These are phyloP conservation scores for Globisporangium canariense DNA, from an alignment of 352 stramenopile species.

Conservation along the genomic window DNA sequence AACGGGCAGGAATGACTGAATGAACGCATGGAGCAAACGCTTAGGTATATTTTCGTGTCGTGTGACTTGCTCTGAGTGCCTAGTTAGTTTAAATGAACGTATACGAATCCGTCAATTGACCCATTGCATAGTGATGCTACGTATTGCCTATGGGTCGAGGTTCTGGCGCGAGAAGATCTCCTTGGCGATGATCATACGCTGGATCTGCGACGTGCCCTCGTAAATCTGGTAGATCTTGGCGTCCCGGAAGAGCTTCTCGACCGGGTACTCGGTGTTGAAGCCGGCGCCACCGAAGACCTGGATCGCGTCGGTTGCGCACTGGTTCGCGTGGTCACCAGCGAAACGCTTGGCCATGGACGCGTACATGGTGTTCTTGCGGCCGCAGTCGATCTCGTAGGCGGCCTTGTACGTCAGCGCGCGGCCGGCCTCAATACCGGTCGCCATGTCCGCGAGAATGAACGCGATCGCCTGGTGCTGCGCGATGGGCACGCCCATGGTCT, in stretches of 20 bases:
- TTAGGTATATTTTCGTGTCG: not conserved
- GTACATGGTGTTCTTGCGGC: slow-evolving; percentile 87
- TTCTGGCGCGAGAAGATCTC: slow-evolving; percentile 74
- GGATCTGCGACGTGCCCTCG: slow-evolving; percentile 90
- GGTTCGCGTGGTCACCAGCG: slow-evolving; percentile 83
- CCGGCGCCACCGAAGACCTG: slow-evolving; percentile 90
- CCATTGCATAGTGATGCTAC: not conserved
- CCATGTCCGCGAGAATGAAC: slow-evolving; percentile 91
- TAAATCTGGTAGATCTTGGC: slow-evolving; percentile 93
- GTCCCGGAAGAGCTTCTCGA: slow-evolving; percentile 92
- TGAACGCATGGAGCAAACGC: not conserved
- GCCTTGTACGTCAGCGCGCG: slow-evolving; percentile 87
- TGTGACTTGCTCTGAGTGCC: not conserved
- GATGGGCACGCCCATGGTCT: slow-evolving; percentile 86
- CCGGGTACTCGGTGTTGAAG: slow-evolving; percentile 91
- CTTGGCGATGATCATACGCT: slow-evolving; percentile 89
- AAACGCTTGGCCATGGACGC: slow-evolving; percentile 91
- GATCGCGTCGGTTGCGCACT: slow-evolving; percentile 84
- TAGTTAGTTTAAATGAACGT: slow-evolving; percentile 6
- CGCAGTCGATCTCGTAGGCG: slow-evolving; percentile 87
- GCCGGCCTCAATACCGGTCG: slow-evolving; percentile 85
- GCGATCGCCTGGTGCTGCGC: slow-evolving; percentile 85
- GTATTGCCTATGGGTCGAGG: slow-evolving; percentile 51
- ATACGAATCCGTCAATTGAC: not conserved
- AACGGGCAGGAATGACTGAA: not conserved